phyloP scores from a whole-genome alignment of 805 yeast genomes.

The Candida chilensis region DNA sequence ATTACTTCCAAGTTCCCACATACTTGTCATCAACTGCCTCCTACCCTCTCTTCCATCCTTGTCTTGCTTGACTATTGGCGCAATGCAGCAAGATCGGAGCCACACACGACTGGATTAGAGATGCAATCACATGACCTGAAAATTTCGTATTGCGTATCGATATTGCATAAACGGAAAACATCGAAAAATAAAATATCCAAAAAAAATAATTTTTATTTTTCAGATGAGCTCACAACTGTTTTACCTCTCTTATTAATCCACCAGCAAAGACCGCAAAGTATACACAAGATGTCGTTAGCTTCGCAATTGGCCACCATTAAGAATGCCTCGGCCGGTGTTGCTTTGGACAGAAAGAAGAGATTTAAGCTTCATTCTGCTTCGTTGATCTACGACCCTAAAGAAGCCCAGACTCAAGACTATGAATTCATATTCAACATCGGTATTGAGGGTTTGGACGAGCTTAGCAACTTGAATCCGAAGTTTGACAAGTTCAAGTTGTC shows the following conservation, averaged over 20 bases:
- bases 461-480: constrained; percentile 64
- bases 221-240: not conserved
- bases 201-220: too few relatives aligned
- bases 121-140: too few relatives aligned
- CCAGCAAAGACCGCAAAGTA: not conserved
- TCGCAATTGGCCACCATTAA: constrained; percentile 73
- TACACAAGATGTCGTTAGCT: constrained; percentile 67
- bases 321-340: constrained; percentile 56
- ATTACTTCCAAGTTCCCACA: too few relatives aligned
- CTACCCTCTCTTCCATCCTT: too few relatives aligned
- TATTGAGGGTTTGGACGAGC: constrained; percentile 65
- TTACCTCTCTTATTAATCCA: not conserved
- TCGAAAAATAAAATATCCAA: too few relatives aligned
- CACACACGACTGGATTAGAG: too few relatives aligned
- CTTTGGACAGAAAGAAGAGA: constrained; percentile 78
- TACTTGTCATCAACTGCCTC: too few relatives aligned
- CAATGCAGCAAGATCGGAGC: too few relatives aligned
- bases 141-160: too few relatives aligned
- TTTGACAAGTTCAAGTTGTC: constrained; percentile 63
- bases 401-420: constrained; percentile 92
- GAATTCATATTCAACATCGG: constrained; percentile 70
- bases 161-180: too few relatives aligned
- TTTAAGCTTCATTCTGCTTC: constrained; percentile 86
- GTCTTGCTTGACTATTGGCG: too few relatives aligned
- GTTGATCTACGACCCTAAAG: constrained; percentile 73